Evolutionary conservation across 129 eudicot species (phyloP).

Genomic region (Erigeron canadensis): DNA sequence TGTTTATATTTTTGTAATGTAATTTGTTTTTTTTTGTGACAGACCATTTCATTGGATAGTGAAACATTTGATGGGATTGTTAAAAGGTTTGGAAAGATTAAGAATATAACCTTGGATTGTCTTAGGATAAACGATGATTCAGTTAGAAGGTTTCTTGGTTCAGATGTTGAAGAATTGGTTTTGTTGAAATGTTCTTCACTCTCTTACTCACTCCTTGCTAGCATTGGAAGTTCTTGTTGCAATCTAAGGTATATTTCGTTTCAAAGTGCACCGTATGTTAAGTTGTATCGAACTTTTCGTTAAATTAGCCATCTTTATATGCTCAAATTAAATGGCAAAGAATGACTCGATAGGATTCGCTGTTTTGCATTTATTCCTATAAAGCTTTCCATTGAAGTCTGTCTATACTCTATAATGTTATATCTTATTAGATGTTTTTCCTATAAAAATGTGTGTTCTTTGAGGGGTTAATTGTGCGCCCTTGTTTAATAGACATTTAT

Average conservation of each 20-base stretch:
- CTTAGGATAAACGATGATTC: slow-evolving; percentile 39
- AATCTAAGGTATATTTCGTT: slow-evolving; percentile 48
- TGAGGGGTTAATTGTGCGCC: too few species aligned
- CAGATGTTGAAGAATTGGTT: slow-evolving; percentile 50
- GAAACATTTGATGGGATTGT: slow-evolving; percentile 31
- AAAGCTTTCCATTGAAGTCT: too few species aligned
- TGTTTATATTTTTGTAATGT: neutral
- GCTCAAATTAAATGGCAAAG: too few species aligned
- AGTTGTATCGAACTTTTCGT: neutral
- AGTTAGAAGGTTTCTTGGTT: slow-evolving; percentile 37
- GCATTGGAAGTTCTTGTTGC: slow-evolving; percentile 52
- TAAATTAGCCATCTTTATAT: neutral
- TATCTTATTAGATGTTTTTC: too few species aligned
- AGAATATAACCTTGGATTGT: slow-evolving; percentile 57
- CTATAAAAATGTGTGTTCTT: too few species aligned
- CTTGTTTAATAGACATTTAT: too few species aligned
- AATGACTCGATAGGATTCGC: too few species aligned
- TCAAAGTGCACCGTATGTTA: neutral
- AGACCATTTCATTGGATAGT: slow-evolving; percentile 48
- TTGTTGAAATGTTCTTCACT: slow-evolving; percentile 62
- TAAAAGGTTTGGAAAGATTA: slow-evolving; percentile 30
- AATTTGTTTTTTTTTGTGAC: neutral
- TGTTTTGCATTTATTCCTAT: too few species aligned
- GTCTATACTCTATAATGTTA: too few species aligned
- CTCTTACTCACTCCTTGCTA: slow-evolving; percentile 40